These are phyloP conservation scores for Nissolia schottii DNA, from an alignment of 306 rosid species.

Conservation along the genomic window DNA sequence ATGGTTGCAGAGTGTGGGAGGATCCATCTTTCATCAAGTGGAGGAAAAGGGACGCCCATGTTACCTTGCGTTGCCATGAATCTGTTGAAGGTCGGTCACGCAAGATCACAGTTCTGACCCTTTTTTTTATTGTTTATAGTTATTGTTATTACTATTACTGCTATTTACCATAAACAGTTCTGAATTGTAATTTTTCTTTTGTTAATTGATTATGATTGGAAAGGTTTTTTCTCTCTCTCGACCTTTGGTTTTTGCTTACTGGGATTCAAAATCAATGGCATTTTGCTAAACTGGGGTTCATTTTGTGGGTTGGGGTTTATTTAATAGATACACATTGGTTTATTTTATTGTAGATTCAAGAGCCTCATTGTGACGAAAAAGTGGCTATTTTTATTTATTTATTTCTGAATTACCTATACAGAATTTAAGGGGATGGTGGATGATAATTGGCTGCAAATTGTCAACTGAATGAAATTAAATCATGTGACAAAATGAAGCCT, in stretches of 20 bases:
- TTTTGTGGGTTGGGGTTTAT: not conserved
- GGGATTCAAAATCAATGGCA: not conserved
- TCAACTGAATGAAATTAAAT: not conserved
- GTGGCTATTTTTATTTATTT: not conserved
- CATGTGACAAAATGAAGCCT: not conserved
- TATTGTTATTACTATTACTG: not conserved
- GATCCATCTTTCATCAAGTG: conserved; percentile 88
- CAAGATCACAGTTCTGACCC: not conserved
- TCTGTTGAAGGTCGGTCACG: conserved; percentile 76
- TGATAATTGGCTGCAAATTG: not conserved
- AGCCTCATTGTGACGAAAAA: not conserved
- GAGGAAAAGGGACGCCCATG: conserved; percentile 86
- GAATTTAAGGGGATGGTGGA: not conserved
- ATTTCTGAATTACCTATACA: not conserved
- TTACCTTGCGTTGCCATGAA: conserved; percentile 79
- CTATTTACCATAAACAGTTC: not conserved
- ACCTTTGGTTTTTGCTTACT: not conserved
- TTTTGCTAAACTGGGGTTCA: not conserved
- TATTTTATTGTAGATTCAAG: not conserved
- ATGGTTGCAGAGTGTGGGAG: conserved; percentile 74
- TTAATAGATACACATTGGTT: not conserved
- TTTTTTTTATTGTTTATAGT: not conserved
- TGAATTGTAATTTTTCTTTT: not conserved
- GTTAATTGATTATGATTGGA: not conserved
- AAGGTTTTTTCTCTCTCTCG: not conserved